Evolutionary conservation across 179 eudicot species (phyloP), one percentile per base, ranked within the genome.

Genomic region (Dionaea muscipula): DNA sequence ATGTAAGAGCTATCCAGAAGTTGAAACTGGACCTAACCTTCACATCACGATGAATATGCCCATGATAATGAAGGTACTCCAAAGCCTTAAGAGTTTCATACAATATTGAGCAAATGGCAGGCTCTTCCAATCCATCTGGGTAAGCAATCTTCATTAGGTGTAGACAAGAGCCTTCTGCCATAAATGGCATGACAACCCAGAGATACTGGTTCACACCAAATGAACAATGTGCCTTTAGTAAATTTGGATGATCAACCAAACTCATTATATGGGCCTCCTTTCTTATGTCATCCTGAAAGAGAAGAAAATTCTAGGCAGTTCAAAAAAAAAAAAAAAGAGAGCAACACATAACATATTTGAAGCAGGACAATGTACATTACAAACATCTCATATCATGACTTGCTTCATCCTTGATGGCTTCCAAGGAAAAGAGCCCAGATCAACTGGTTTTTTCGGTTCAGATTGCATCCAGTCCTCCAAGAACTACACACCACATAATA

Each of bases 111-210:
- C 76, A 79, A 60, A 93, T 93, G 53, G 80, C 79, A 56, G 84
- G 70, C 79, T 93, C 96, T 72, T 93, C 99, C 73, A 93, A 75
- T 31, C 99, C 99, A 63, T 88, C 99, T 19, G 86, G 96, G 67
- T 81, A 79, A 10, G 94, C 94, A 47, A 73, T 78, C 75, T 93
- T 88, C 94, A 93, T 84, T 56, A 93, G 76, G 53, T 93, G 99
- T 27, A 93, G 75, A 65, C 96, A 88, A 53, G 99, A 93, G 47
- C 99, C 99, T 67, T 84, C 93, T 7, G 89, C 96, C 99, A 93
- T 88, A 63, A 78, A 93, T 37, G 96, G 99, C 99, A 93, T 93
- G 31, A 93, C 79, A 51, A 91, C 98, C 99, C 99, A 93, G 27
- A 93, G 95, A 59, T 76, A 70, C 44, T 61, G 85, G 26, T 82